Evolutionary conservation across 176 grass and related monocot species (phyloP), one percentile per base, ranked within the genome.

Genomic region (Rhynchospora breviuscula): DNA sequence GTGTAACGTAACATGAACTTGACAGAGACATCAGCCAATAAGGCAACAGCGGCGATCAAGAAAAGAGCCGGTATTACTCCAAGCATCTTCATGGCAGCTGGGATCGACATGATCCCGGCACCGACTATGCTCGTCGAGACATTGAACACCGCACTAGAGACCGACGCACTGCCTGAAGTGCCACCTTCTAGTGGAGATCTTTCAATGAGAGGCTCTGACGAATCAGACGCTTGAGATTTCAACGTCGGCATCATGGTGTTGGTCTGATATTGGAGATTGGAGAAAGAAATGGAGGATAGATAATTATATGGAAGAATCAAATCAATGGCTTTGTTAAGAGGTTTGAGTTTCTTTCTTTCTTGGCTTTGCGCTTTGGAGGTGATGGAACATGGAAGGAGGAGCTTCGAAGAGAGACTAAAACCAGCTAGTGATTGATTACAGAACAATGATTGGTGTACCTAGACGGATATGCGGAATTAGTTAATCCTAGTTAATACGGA

Each of bases 51-150:
- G 22, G 58, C 84, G 49, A 98, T 82, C 64, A 98, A 79, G 21
- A 81, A 0, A 7, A 95, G 63, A 44, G 89, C 85, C 1, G 95
- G 95, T 61, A 25, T 44, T 59, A 95, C 92, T 0, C 95, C 95
- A 67, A 98, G 92, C 6, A 98, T 84, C 6, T 88, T 89, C 95
- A 94, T 92, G 35, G 92, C 95, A 3, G 95, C 92, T 7, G 95
- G 92, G 67, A 98, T 91, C 40, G 95, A 98, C 95, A 98, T 98
- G 84, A 98, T 98, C 48, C 95, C 95, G 12, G 92, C 95, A 66
- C 95, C 95, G 9, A 98, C 85, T 85, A 91, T 95, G 95, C 81
- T 93, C 54, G 92, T 95, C 49, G 92, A 93, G 23, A 98, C 84
- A 87, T 98, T 98, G 86, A 93, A 98, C 87, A 98, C 92, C 81